Conservation (phyloP, 2,329 filamentous ascomycete species). For the Periconia digitata region DNA sequence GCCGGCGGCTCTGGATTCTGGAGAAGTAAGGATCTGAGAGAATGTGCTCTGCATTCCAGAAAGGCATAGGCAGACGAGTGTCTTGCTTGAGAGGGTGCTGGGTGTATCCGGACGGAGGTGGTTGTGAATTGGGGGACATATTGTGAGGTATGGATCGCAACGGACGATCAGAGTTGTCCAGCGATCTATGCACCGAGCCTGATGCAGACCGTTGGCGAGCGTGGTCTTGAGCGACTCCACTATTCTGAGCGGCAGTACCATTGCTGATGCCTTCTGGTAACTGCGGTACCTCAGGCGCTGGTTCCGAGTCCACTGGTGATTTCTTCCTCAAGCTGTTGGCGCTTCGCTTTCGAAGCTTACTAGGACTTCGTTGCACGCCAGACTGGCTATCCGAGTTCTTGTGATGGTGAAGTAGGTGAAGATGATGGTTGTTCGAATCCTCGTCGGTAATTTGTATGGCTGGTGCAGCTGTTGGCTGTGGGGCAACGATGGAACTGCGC, state of each 20-base stretch:
- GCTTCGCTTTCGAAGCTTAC: conserved; percentile 44
- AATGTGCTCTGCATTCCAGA: conserved; percentile 37
- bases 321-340: conserved; percentile 38
- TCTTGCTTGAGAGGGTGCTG: conserved; percentile 49
- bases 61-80: conserved; percentile 44
- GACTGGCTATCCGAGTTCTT: conserved; percentile 38
- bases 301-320: conserved; percentile 22
- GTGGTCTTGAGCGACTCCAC: conserved; percentile 15
- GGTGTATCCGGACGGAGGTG: conserved; percentile 42
- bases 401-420: conserved; percentile 35
- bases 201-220: conserved; percentile 22
- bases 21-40: conserved; percentile 53
- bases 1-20: conserved; percentile 54
- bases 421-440: conserved; percentile 40
- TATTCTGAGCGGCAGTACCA: conserved; percentile 16
- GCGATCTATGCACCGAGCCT: conserved; percentile 26
- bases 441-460: conserved; percentile 78
- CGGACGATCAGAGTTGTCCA: conserved; percentile 37
- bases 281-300: conserved; percentile 25
- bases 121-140: conserved; percentile 32
- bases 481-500: conserved; percentile 26
- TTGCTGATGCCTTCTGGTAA: conserved; percentile 23
- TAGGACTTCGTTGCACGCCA: conserved; percentile 39
- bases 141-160: conserved; percentile 47
- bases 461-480: conserved; percentile 54